Evolutionary conservation across 768 basidiomycete genomes (phyloP).

Genomic region (Lactarius vividus): DNA sequence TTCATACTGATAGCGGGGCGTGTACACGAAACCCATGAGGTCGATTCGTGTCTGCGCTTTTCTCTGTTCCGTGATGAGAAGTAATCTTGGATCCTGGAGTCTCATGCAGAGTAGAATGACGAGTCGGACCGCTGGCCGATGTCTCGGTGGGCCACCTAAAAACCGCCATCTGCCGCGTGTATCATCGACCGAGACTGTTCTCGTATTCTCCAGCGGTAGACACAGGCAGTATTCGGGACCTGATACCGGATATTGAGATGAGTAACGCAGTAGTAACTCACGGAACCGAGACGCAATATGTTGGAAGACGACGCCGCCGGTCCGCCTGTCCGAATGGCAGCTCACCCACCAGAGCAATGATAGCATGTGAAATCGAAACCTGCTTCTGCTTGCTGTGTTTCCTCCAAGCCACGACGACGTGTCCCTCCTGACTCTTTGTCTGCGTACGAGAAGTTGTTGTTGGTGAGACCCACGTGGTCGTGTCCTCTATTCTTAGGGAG

Average conservation of each 20-base stretch:
- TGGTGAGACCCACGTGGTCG: neutral
- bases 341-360: neutral
- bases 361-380: slow-evolving; percentile 9
- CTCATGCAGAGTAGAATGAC: neutral
- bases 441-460: neutral
- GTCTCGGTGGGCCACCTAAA: neutral
- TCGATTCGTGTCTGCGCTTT: neutral
- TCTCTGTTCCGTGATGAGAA: neutral
- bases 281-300: neutral
- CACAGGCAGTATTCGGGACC: neutral
- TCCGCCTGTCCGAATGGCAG: neutral
- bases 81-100: neutral
- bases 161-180: neutral
- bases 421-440: neutral
- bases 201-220: neutral
- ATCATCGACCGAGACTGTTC: neutral
- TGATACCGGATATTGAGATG: neutral
- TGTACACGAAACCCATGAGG: neutral
- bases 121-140: slow-evolving; percentile 13
- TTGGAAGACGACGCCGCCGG: neutral
- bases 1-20: neutral
- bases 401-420: neutral
- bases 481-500: neutral
- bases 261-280: neutral
- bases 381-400: neutral